Evolutionary conservation across 768 basidiomycete genomes (phyloP), one percentile per base, ranked within the genome.

Genomic region (Tricholoma sp.): DNA sequence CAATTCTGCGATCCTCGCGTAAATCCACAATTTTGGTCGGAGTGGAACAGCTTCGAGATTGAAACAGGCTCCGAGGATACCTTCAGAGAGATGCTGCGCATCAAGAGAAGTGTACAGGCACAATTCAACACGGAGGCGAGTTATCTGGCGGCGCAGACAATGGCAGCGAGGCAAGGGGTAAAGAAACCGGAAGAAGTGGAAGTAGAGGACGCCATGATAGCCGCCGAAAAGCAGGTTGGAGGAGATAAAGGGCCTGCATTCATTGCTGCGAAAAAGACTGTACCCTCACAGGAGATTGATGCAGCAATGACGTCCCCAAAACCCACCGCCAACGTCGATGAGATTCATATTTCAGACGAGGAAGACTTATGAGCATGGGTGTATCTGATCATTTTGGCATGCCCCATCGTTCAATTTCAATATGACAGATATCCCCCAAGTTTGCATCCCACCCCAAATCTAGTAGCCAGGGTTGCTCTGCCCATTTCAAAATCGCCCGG

Each of bases 51-150:
- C 52, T 99, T 98, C 75, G 97, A 99, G 74, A 93, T 98, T 66
- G 97, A 98, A 70, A 97, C 94, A 2, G 97, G 97, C 1, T 96
- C 93, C 1, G 97, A 99, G 71, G 97, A 99, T 69, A 99, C 97
- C 0, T 99, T 99, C 86, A 80, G 87, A 61, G 91, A 92, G 74
- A 93, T 92, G 90, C 70, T 94, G 57, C 86, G 95, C 35, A 97
- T 98, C 78, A 97, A 96, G 74, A 86, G 97, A 57, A 94, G 95
- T 64, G 97, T 99, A 14, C 97, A 99, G 72, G 94, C 96, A 24
- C 91, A 94, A 67, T 99, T 97, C 79, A 98, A 99, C 71, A 99
- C 97, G 2, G 96, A 98, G 72, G 90, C 89, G 47, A 89, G 88
- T 45, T 96, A 94, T 71, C 77, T 97, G 55, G 92, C 92, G 7